phyloP scores from a whole-genome alignment of 352 stramenopile genomes.

The Phytophthora podocarpi region DNA sequence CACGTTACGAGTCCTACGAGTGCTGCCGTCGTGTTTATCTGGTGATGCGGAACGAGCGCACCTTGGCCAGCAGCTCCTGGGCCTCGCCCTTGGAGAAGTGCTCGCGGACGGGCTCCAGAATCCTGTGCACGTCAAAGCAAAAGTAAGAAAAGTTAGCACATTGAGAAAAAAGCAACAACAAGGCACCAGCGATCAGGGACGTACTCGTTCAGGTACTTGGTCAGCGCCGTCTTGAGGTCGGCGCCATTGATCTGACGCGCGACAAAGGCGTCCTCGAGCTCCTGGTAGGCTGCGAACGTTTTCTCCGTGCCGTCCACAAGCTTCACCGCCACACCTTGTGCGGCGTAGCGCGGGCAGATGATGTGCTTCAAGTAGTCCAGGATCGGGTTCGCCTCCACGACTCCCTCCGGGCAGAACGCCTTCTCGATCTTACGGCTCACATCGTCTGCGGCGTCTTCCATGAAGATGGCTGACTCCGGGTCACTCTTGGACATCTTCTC shows the following conservation, averaged over 20 bases:
- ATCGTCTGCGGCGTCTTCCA: slow-evolving; percentile 96
- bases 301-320: slow-evolving; percentile 53
- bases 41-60: slow-evolving; percentile 97
- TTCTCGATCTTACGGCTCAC: slow-evolving; percentile 99
- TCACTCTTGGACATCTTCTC: slow-evolving; percentile 99
- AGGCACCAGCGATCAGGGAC: slow-evolving; percentile 20
- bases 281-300: slow-evolving; percentile 90
- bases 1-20: slow-evolving; percentile 7
- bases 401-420: slow-evolving; percentile 94
- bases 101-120: slow-evolving; percentile 96
- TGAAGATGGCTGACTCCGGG: slow-evolving; percentile 98
- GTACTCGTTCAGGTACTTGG: slow-evolving; percentile 93
- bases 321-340: slow-evolving; percentile 57
- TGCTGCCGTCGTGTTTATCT: slow-evolving; percentile 70
- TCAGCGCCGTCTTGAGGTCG: slow-evolving; percentile 94
- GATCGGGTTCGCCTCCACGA: slow-evolving; percentile 94
- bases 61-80: slow-evolving; percentile 95
- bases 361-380: slow-evolving; percentile 98
- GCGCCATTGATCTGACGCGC: slow-evolving; percentile 89
- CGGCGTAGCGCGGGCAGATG: slow-evolving; percentile 89
- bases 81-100: slow-evolving; percentile 96
- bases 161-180: neutral
- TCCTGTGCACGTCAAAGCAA: slow-evolving; percentile 44
- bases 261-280: slow-evolving; percentile 93
- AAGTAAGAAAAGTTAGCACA: slow-evolving; percentile 21